These are phyloP conservation scores for Lonicera japonica DNA, from an alignment of 129 eudicot species.

Conservation along the genomic window DNA sequence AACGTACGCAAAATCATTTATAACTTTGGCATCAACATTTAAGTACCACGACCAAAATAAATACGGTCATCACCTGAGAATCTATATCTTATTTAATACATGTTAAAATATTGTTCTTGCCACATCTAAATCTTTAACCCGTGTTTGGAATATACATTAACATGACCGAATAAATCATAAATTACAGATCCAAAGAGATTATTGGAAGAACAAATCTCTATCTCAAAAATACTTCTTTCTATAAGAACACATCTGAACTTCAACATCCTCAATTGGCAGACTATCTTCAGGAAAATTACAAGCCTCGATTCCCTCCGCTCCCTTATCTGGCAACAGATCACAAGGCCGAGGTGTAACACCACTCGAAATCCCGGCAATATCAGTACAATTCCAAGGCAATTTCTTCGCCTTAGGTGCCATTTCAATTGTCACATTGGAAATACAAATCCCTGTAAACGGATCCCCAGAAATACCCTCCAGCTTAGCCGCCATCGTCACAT, in stretches of 20 bases:
- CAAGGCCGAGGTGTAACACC: conserved; percentile 75
- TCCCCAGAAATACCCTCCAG: conserved; percentile 75
- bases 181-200: too few species aligned
- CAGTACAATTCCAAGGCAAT: conserved; percentile 67
- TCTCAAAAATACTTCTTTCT: conserved; percentile 33
- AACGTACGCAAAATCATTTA: too few species aligned
- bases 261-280: conserved; percentile 58
- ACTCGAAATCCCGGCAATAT: conserved; percentile 67
- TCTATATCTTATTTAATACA: too few species aligned
- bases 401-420: conserved; percentile 58
- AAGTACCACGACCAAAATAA: too few species aligned
- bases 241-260: conserved; percentile 49
- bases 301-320: conserved; percentile 15
- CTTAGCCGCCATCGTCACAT: conserved; percentile 79
- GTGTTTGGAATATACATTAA: too few species aligned
- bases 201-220: conserved; percentile 3
- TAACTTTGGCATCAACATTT: too few species aligned
- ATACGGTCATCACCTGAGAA: too few species aligned
- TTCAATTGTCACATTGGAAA: conserved; percentile 75
- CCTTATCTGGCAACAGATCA: conserved; percentile 39
- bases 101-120: too few species aligned
- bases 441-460: conserved; percentile 75
- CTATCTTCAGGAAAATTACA: conserved; percentile 61
- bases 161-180: too few species aligned
- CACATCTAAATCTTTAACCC: too few species aligned